Evolutionary conservation across 768 basidiomycete species (phyloP).

Genomic region (Gymnopilus junonius): DNA sequence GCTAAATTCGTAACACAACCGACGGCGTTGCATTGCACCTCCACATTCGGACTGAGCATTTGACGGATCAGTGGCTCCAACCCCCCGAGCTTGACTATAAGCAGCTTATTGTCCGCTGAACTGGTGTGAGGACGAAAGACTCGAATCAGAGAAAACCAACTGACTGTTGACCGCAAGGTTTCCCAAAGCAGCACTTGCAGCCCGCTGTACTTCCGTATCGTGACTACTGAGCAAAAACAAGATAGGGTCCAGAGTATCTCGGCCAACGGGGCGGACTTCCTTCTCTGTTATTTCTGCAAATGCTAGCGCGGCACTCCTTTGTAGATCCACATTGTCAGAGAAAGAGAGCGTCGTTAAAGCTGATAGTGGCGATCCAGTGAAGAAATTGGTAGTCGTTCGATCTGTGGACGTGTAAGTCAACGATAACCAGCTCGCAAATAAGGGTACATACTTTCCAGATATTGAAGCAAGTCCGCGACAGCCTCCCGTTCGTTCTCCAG

Average conservation of each 20-base stretch:
- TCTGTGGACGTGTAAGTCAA: slow-evolving; percentile 52
- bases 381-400: slow-evolving; percentile 98
- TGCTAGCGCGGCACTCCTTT: slow-evolving; percentile 95
- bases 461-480: slow-evolving; percentile 96
- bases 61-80: slow-evolving; percentile 97
- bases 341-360: slow-evolving; percentile 97
- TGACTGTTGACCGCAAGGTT: slow-evolving; percentile 98
- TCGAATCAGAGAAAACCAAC: slow-evolving; percentile 32
- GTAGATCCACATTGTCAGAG: slow-evolving; percentile 98
- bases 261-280: slow-evolving; percentile 94
- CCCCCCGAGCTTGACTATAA: slow-evolving; percentile 97
- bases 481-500: slow-evolving; percentile 96
- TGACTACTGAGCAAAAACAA: slow-evolving; percentile 96
- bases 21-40: slow-evolving; percentile 99
- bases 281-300: slow-evolving; percentile 99
- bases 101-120: slow-evolving; percentile 96
- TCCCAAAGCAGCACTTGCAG: slow-evolving; percentile 95
- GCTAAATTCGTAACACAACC: slow-evolving; percentile 99
- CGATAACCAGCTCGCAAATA: not conserved
- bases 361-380: slow-evolving; percentile 87
- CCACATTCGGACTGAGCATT: slow-evolving; percentile 98
- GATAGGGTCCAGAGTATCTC: slow-evolving; percentile 98
- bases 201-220: slow-evolving; percentile 98
- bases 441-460: slow-evolving; percentile 80
- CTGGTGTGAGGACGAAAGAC: not conserved